Evolutionary conservation across 2,329 filamentous ascomycete genomes (phyloP).

Genomic region (Cercospora nicotianae): DNA sequence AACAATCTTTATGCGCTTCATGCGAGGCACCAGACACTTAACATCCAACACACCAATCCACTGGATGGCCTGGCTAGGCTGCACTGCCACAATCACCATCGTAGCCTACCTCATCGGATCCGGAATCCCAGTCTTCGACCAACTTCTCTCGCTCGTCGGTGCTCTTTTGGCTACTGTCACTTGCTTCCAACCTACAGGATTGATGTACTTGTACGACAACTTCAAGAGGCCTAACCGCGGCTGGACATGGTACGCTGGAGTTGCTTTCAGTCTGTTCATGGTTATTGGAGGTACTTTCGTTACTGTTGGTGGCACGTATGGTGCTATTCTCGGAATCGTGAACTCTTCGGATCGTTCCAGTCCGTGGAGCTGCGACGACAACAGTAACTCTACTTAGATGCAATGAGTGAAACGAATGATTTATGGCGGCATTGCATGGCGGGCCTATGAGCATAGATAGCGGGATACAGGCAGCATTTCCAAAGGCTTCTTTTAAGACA

Average conservation of each 20-base stretch:
- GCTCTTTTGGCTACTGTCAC: conserved; percentile 30
- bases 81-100: conserved; percentile 23
- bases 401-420: background rate
- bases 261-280: conserved; percentile 34
- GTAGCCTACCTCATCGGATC: conserved; percentile 30
- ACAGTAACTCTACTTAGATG: conserved; percentile 35
- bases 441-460: background rate
- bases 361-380: conserved; percentile 30
- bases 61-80: conserved; percentile 27
- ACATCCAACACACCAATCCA: conserved; percentile 28
- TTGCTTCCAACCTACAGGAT: conserved; percentile 39
- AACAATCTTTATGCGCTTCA: conserved; percentile 32
- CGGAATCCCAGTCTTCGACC: conserved; percentile 31
- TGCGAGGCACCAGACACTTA: conserved; percentile 32
- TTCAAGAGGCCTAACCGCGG: conserved; percentile 30
- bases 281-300: conserved; percentile 44
- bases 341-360: conserved; percentile 26
- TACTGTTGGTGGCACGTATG: conserved; percentile 48
- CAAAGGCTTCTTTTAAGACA: no score
- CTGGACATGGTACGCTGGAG: conserved; percentile 12
- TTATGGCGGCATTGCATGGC: background rate
- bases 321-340: conserved; percentile 45
- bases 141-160: conserved; percentile 31
- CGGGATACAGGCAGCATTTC: background rate
- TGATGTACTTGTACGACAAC: conserved; percentile 49